A percentile compares a stretch with the other conserved stretches of the same genome.
These are phyloP conservation scores for Metschnikowia bowlesiae DNA, from an alignment of 805 yeast species.

Conservation along the genomic window DNA sequence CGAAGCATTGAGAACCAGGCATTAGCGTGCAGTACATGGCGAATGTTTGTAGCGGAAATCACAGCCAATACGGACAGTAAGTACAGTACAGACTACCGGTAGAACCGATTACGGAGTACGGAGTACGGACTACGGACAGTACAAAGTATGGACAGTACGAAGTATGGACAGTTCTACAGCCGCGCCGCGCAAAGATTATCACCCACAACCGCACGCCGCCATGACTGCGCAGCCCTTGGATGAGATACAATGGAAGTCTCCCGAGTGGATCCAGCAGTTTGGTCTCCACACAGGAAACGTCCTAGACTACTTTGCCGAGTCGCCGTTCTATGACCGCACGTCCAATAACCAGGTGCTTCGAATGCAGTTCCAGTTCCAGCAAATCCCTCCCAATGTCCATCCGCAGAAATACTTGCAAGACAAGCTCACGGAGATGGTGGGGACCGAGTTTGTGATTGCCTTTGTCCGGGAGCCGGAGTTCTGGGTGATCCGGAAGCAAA, in stretches of 20 bases:
- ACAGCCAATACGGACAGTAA: too few species aligned
- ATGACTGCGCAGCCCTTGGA: conserved; percentile 48
- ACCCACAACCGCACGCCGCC: not conserved
- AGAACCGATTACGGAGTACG: too few species aligned
- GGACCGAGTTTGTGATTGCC: conserved; percentile 77
- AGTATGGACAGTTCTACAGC: not conserved
- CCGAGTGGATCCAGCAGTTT: conserved; percentile 92
- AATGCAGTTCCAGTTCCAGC: conserved; percentile 89
- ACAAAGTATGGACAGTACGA: not conserved
- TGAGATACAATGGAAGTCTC: conserved; percentile 94
- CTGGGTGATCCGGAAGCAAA: conserved; percentile 86
- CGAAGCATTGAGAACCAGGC: too few species aligned
- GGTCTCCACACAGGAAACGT: conserved; percentile 88
- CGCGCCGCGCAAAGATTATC: not conserved
- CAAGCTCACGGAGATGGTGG: conserved; percentile 73
- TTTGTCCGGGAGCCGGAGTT: conserved; percentile 82
- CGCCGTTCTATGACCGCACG: conserved; percentile 92
- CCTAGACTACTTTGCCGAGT: conserved; percentile 85
- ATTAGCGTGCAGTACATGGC: too few species aligned
- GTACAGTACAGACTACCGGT: too few species aligned
- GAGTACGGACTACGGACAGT: too few species aligned
- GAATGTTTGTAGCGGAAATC: too few species aligned
- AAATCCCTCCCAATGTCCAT: conserved; percentile 31
- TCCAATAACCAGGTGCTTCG: conserved; percentile 91
- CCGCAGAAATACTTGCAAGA: conserved; percentile 41